A percentile compares a stretch with the other conserved stretches of the same genome.
Evolutionary conservation across 805 yeast genomes (phyloP).

Genomic region (Candida loeiensis): DNA sequence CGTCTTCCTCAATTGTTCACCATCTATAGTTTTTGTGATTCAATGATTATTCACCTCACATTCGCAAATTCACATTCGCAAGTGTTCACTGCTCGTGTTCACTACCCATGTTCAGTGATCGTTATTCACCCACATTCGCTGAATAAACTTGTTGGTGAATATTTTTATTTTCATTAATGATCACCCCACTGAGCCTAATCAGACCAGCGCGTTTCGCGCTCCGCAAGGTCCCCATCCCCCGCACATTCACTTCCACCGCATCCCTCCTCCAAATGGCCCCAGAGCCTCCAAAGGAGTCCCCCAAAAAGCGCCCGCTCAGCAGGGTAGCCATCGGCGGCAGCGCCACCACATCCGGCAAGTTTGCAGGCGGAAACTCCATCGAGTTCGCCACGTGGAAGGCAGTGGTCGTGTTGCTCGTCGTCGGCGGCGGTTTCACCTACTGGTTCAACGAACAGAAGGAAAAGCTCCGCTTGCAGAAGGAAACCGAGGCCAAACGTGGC

Average conservation of each 20-base stretch:
- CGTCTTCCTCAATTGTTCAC: too few relatives aligned
- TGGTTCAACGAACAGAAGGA: constrained; percentile 75
- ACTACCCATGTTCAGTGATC: too few relatives aligned
- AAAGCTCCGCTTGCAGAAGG: constrained; percentile 67
- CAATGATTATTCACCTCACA: too few relatives aligned
- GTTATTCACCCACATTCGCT: too few relatives aligned
- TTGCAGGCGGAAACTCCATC: constrained; percentile 41
- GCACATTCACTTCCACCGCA: not conserved
- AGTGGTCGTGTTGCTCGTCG: constrained; percentile 56
- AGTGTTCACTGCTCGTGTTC: too few relatives aligned
- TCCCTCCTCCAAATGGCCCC: constrained; percentile 1
- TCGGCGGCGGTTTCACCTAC: constrained; percentile 70
- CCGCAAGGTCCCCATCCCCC: too few relatives aligned
- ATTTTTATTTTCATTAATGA: not conserved
- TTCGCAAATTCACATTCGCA: too few relatives aligned
- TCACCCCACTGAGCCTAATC: constrained; percentile 1
- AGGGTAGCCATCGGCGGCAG: constrained; percentile 74
- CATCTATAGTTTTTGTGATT: too few relatives aligned
- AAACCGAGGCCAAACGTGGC: constrained; percentile 82
- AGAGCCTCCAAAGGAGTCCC: not conserved
- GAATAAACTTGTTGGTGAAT: too few relatives aligned
- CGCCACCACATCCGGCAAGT: constrained; percentile 29
- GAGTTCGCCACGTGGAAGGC: constrained; percentile 89
- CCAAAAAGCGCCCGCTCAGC: constrained; percentile 60
- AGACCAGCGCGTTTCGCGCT: too few relatives aligned